Conservation (phyloP, 768 basidiomycete species). For the Russula virescens region DNA sequence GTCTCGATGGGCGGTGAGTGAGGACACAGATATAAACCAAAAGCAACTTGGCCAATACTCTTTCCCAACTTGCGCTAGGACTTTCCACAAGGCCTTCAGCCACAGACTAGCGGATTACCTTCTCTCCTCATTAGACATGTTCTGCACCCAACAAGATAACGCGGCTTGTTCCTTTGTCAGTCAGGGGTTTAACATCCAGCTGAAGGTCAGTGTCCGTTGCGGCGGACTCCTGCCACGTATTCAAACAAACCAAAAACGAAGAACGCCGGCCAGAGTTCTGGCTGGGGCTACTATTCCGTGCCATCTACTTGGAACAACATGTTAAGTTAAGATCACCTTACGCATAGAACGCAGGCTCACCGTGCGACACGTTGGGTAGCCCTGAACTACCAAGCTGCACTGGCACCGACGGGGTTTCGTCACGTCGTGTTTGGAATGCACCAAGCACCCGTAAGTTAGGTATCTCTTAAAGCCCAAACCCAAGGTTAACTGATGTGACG, state of each 20-base stretch:
- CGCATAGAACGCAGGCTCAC: neutral
- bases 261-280: neutral
- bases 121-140: neutral
- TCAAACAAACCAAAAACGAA: neutral
- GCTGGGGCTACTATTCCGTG: neutral
- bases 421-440: too few relatives aligned
- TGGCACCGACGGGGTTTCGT: neutral
- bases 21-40: too few relatives aligned
- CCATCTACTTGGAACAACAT: too few relatives aligned
- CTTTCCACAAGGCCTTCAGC: neutral
- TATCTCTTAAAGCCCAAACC: neutral
- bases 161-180: too few relatives aligned
- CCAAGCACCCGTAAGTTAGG: neutral
- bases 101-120: too few relatives aligned
- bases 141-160: neutral
- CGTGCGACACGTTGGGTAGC: too few relatives aligned
- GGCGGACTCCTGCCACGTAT: too few relatives aligned
- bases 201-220: too few relatives aligned
- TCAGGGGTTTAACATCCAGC: too few relatives aligned
- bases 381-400: neutral
- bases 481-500: neutral
- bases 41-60: too few relatives aligned
- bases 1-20: too few relatives aligned
- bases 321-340: neutral
- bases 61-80: too few relatives aligned